Evolutionary conservation across 2,329 filamentous ascomycete species (phyloP).

Genomic region (Fusarium sp.): DNA sequence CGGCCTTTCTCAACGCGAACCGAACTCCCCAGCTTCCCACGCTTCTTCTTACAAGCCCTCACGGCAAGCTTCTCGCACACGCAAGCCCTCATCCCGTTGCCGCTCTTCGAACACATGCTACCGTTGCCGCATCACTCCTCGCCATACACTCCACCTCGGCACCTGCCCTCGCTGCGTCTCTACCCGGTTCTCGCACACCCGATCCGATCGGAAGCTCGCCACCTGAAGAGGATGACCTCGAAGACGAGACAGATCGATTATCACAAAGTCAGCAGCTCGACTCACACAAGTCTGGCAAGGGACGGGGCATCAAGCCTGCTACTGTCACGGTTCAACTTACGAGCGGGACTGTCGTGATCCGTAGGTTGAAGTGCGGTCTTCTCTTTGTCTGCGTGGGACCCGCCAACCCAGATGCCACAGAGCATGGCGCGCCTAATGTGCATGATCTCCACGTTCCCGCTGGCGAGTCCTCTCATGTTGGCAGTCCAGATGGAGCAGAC

Average conservation of each 20-base stretch:
- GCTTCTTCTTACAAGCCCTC: constrained; percentile 67
- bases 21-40: constrained; percentile 67
- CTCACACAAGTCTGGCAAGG: constrained; percentile 22
- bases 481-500: constrained; percentile 55
- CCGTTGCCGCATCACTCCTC: constrained; percentile 71
- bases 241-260: constrained; percentile 41
- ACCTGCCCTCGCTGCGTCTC: constrained; percentile 53
- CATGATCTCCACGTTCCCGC: constrained; percentile 37
- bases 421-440: constrained; percentile 27
- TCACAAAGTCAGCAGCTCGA: constrained; percentile 40
- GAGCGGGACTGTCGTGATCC: constrained; percentile 67
- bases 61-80: constrained; percentile 72
- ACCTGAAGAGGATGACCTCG: constrained; percentile 35
- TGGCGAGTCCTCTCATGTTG: constrained; percentile 49
- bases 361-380: constrained; percentile 66
- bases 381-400: constrained; percentile 70
- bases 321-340: constrained; percentile 68
- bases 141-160: constrained; percentile 63
- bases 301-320: constrained; percentile 47
- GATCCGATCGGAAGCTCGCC: constrained; percentile 41
- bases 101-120: constrained; percentile 69
- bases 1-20: constrained; percentile 68
- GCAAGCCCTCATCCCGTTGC: constrained; percentile 65
- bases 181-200: constrained; percentile 50
- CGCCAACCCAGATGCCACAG: constrained; percentile 45